Conservation (phyloP, 2,329 filamentous ascomycete species). For the Fusarium mangiferae region DNA sequence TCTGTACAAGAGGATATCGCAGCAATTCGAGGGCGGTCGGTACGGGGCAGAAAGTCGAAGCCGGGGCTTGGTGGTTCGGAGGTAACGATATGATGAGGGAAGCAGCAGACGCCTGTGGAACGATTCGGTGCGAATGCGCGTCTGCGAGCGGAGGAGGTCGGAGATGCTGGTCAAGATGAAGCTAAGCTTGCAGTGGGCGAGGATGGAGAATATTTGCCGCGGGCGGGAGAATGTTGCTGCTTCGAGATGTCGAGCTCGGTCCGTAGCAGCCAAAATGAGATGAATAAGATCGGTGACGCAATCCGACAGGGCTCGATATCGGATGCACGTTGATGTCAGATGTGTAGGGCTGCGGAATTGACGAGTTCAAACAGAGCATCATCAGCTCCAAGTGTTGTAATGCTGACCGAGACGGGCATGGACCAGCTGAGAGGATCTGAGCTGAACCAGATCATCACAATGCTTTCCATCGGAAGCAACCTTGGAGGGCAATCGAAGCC, state of each 20-base stretch:
- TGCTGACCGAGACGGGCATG: too few relatives aligned
- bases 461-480: not conserved
- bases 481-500: not conserved
- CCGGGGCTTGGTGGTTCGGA: accelerated
- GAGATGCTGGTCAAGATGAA: not conserved
- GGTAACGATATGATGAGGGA: not conserved
- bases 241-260: not conserved
- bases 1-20: not conserved
- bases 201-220: not conserved
- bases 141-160: not conserved
- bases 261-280: not conserved
- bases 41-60: not conserved
- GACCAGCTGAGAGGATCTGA: too few relatives aligned
- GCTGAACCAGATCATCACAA: not conserved
- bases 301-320: too few relatives aligned
- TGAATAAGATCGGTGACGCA: not conserved
- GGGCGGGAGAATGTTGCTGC: not conserved
- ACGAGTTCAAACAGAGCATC: too few relatives aligned
- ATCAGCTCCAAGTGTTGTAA: too few relatives aligned
- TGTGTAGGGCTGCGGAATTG: too few relatives aligned
- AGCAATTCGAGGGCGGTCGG: not conserved
- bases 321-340: too few relatives aligned
- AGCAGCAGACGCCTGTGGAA: accelerated
- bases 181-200: accelerated
- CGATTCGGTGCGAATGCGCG: not conserved